Conservation (phyloP, 345 rosid genomes). For the Odontarrhena argentea region DNA sequence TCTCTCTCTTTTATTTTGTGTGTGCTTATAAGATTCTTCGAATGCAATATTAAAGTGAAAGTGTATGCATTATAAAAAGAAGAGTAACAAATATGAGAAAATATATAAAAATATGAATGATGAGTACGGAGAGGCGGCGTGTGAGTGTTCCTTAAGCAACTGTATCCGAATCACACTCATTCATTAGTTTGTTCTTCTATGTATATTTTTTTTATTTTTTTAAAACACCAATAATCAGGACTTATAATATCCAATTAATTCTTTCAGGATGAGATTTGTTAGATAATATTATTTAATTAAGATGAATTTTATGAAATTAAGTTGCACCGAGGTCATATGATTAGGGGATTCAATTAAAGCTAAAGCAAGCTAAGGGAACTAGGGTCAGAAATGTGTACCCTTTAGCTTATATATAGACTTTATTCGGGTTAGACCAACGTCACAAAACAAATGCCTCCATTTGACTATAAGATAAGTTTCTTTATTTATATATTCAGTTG, state of each 20-base stretch:
- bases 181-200: neutral
- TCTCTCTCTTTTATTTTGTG: too few species aligned
- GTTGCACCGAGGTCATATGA: neutral
- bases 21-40: neutral
- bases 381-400: neutral
- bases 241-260: neutral
- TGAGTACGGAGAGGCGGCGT: conserved; percentile 35
- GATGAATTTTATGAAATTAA: too few species aligned
- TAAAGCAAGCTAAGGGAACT: too few species aligned
- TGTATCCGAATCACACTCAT: conserved; percentile 29
- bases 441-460: neutral
- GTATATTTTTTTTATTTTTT: neutral
- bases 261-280: neutral
- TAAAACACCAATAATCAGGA: too few species aligned
- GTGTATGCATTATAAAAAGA: conserved; percentile 12
- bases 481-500: neutral
- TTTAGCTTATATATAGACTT: neutral
- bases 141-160: conserved; percentile 29
- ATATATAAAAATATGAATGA: too few species aligned
- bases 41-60: conserved; percentile 22
- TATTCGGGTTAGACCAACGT: neutral
- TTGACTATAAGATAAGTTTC: neutral
- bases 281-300: too few species aligned
- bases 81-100: neutral
- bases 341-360: conserved; percentile 12